A percentile compares a stretch with the other conserved stretches of the same genome.
These are phyloP conservation scores for Stemphylium lycopersici DNA, from an alignment of 2,329 filamentous ascomycete species.

Conservation along the genomic window DNA sequence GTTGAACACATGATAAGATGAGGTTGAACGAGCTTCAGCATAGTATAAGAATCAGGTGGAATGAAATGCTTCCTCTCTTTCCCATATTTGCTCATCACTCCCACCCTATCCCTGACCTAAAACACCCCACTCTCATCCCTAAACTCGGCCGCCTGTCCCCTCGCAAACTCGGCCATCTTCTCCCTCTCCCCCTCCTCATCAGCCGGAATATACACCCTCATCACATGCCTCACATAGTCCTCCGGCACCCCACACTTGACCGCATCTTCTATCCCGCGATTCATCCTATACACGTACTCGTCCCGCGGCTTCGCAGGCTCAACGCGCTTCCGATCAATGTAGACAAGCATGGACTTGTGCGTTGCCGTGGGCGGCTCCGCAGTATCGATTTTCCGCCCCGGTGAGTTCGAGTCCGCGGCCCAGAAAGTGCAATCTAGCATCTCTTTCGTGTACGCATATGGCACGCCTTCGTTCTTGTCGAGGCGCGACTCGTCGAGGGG, in stretches of 20 bases:
- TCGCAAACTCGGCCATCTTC: conserved; percentile 32
- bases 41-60: too few species aligned
- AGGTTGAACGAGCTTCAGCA: background rate
- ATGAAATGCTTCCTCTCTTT: too few species aligned
- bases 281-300: conserved; percentile 70
- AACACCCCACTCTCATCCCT: conserved; percentile 42
- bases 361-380: conserved; percentile 19
- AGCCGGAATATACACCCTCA: conserved; percentile 59
- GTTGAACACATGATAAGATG: background rate
- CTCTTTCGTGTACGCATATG: conserved; percentile 64
- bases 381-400: conserved; percentile 23
- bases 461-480: conserved; percentile 65
- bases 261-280: conserved; percentile 66
- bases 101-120: background rate
- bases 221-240: conserved; percentile 60
- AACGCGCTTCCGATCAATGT: conserved; percentile 60
- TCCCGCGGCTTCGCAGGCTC: conserved; percentile 52
- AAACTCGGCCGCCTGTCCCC: conserved; percentile 46
- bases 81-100: too few species aligned
- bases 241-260: conserved; percentile 59
- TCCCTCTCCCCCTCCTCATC: conserved; percentile 15
- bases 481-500: conserved; percentile 37
- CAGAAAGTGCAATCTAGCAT: conserved; percentile 54
- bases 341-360: conserved; percentile 59
- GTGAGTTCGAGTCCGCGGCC: conserved; percentile 12